Base-by-base conservation (phyloP, 2,329 filamentous ascomycete genomes). In the Ceratocystis cacaofunesta region DNA sequence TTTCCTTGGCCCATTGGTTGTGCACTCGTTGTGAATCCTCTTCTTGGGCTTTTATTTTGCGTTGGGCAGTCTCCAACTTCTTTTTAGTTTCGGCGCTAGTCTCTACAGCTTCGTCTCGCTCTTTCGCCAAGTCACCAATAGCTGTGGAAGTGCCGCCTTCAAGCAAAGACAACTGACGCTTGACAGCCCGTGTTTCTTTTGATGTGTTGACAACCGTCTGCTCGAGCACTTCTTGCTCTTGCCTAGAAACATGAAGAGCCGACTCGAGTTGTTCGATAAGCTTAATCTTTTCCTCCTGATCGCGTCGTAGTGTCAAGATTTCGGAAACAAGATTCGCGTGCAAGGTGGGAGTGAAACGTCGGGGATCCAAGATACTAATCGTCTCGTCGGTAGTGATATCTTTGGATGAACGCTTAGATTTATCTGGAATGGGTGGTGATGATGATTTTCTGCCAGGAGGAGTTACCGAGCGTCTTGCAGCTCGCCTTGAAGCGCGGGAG, bases 301-400 rank as follows among this genome's bases (percentile, higher is more conserved):
- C 94, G 66, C 94, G 82, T 25, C 92, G 85, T 62, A 99, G 77
- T 1, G 86, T 85, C 48, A 99, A 78, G 68, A 99, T 99, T 74
- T 99, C 94, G 0, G 92, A 92, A 0, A 99, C 92, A 5, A 99
- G 78, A 62, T 90, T 96, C 7, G 94, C 94, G 74, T 97, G 94
- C 10, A 99, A 78, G 0, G 92, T 97, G 1, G 94, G 94, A 0
- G 94, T 99, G 72, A 99, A 96, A 46, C 94, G 84, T 65, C 92
- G 85, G 2, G 94, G 91, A 72, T 99, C 94, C 36, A 96, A 79
- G 25, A 90, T 85, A 70, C 83, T 81, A 66, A 91, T 85, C 57
- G 78, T 83, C 68, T 92, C 88, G 69, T 92, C 85, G 65, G 77
- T 81, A 25, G 78, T 76, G 28, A 83, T 75, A 72, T 90, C 85